Conservation (phyloP, 441 rosid genomes). For the Metrosideros polymorpha region DNA sequence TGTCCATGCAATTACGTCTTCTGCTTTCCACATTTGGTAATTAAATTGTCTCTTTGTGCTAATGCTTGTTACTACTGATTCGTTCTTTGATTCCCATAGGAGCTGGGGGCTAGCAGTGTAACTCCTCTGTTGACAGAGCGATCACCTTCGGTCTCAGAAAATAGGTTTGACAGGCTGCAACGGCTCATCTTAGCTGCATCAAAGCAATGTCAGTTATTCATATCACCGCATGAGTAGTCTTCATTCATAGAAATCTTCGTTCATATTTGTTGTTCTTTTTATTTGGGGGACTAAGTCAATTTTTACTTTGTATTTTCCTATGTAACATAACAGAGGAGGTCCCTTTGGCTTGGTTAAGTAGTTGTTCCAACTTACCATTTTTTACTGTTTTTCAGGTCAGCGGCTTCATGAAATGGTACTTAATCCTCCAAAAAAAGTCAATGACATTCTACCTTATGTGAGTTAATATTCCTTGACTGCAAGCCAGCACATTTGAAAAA, state of each 20-base stretch:
- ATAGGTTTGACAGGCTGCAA: constrained; percentile 59
- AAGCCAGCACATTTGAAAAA: background rate
- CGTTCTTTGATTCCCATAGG: constrained; percentile 22
- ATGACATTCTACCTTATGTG: constrained; percentile 43
- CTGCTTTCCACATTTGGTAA: background rate
- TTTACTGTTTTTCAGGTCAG: constrained; percentile 35
- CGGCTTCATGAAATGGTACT: constrained; percentile 72
- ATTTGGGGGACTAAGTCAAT: background rate
- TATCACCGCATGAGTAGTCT: background rate
- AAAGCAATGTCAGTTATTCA: constrained; percentile 49
- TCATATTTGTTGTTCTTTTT: background rate
- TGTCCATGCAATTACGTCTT: background rate
- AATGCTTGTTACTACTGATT: background rate
- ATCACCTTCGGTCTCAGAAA: constrained; percentile 61
- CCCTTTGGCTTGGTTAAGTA: background rate
- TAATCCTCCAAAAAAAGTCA: constrained; percentile 52
- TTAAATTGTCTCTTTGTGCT: background rate
- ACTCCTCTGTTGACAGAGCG: constrained; percentile 78
- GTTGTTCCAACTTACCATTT: background rate
- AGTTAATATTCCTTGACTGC: constrained; percentile 18
- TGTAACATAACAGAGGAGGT: background rate
- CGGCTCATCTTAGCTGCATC: constrained; percentile 75
- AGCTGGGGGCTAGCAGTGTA: constrained; percentile 75
- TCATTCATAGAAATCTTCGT: background rate
- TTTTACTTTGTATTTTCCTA: background rate